A percentile compares a stretch with the other conserved stretches of the same genome.
Conservation (phyloP, 495 filamentous ascomycete genomes). For the Xylaria palmicola region DNA sequence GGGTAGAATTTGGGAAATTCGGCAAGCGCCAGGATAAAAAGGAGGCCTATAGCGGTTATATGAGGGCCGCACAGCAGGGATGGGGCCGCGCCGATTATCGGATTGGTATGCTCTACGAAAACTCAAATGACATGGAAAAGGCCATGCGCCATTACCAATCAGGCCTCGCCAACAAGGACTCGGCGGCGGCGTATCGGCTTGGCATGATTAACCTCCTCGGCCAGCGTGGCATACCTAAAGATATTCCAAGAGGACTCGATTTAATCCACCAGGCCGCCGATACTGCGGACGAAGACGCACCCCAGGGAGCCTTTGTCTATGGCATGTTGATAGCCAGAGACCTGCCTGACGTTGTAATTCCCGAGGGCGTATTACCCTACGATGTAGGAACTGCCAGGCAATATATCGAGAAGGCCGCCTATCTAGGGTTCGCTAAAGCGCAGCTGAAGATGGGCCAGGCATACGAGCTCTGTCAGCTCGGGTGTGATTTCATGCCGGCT, state of each 20-base stretch:
- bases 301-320: conserved; percentile 94
- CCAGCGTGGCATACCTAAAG: conserved; percentile 83
- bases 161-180: conserved; percentile 75
- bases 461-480: conserved; percentile 89
- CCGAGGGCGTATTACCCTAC: conserved; percentile 65
- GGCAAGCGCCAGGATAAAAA: conserved; percentile 85
- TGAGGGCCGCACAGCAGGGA: conserved; percentile 81
- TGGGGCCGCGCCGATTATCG: conserved; percentile 94
- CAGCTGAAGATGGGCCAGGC: conserved; percentile 97
- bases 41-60: conserved; percentile 85
- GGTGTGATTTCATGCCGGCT: conserved; percentile 91
- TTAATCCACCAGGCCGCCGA: conserved; percentile 80
- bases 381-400: conserved; percentile 73
- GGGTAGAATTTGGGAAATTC: conserved; percentile 98
- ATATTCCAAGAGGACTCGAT: conserved; percentile 74
- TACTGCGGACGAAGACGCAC: conserved; percentile 93
- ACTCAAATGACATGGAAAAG: conserved; percentile 84
- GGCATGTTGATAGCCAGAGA: conserved; percentile 93
- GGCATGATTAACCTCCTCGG: conserved; percentile 98
- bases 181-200: conserved; percentile 89
- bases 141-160: conserved; percentile 85
- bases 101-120: conserved; percentile 97
- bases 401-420: conserved; percentile 96
- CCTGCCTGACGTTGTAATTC: conserved; percentile 81
- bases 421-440: conserved; percentile 93